Base-by-base conservation (phyloP, 2,329 filamentous ascomycete species). In the Boeremia exigua region DNA sequence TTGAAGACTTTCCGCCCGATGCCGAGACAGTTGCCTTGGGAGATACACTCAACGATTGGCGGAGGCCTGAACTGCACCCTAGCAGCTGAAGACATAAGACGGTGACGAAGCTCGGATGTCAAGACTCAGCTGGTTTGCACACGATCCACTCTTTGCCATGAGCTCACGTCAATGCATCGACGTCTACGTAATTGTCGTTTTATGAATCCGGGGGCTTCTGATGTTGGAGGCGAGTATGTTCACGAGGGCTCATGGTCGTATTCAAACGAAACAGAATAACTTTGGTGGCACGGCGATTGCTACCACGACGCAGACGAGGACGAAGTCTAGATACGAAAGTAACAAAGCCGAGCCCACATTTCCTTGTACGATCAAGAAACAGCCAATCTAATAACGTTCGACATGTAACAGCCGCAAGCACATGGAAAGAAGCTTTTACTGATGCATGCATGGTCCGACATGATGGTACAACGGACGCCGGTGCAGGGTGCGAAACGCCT, bases 1-100 rank as follows among this genome's bases (percentile, higher is more conserved):
- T 54, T 43, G 38, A 64, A 55, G 36, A 68, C 39, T 50, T 69
- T 70, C 60, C 61, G 69, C 37, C 67, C 66, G 43, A 70, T 63
- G 47, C 69, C 63, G 46, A 71, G 61, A 58, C 68, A 70, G 48
- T 50, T 55, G 19, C 54, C 38, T 48, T 50, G 55, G 42, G 58
- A 61, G 25, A 68, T 38, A 43, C 68, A 71, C 50, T 63, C 57
- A 44, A 67, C 62, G 44, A 61, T 60, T 30, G 67, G 65, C 46
- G 67, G 67, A 55, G 63, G 58, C 44, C 63, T 68, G 55, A 71
- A 70, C 9, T 47, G 34, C 27, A 52, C 38, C 27, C 54, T 47
- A 47, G 54, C 42, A 34, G 48, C 38, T 52, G 58, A 54, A 59
- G 61, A 59, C 63, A 67, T 69, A 42, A 38, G 58, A 51, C 54